Base-by-base conservation (phyloP, 1,139 yeast species). In the Suzukiozyma palmioleophila region DNA sequence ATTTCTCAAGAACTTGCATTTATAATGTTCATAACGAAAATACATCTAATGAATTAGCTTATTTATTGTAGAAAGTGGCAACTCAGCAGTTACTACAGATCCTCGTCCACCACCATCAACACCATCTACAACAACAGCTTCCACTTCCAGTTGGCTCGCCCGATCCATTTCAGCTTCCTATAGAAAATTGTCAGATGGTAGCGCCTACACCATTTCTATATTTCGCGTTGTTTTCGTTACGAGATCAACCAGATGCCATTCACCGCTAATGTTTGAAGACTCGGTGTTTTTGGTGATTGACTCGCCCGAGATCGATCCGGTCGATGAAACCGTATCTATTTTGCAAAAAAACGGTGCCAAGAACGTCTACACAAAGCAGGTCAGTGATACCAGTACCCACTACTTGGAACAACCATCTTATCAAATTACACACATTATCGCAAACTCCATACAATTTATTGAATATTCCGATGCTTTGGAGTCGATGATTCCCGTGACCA, bases 401-500 rank as follows among this genome's bases (percentile, higher is more conserved):
- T 59, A 52, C 39, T 48, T 66, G 25, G 54, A 53, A 12, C 44
- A 46, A 12, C 13, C 36, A 24, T 41, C 44, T 22, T 22, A 42
- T 14, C 16, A 14, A 8, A 66, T 58, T 47, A 73, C 80, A 13
- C 84, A 81, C 45, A 73, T 86, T 9, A 69, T 86, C 7, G 63
- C 87, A n/a, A 65, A 67, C 26, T 62, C 74, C 4, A 56, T 68
- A 3, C 69, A 75, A 24, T 84, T 84, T 47, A 72, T 75, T 7
- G 80, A 80, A 32, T 83, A 80, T 51, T 56, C 57, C 4, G 57
- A 62, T 12, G 74, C 84, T 2, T 68, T 66, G 35, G 69, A 69
- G 14, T 61, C 75, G 26, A 68, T 84, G 77, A 71, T 86, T 12
- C 92, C 95, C 0, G 77, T 86, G 1, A 84, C 87, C 2, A 73